Percentiles rank a stretch among this genome's conserved stretches.
Evolutionary conservation across 352 stramenopile genomes (phyloP).

Genomic region (Globisporangium spinosum): DNA sequence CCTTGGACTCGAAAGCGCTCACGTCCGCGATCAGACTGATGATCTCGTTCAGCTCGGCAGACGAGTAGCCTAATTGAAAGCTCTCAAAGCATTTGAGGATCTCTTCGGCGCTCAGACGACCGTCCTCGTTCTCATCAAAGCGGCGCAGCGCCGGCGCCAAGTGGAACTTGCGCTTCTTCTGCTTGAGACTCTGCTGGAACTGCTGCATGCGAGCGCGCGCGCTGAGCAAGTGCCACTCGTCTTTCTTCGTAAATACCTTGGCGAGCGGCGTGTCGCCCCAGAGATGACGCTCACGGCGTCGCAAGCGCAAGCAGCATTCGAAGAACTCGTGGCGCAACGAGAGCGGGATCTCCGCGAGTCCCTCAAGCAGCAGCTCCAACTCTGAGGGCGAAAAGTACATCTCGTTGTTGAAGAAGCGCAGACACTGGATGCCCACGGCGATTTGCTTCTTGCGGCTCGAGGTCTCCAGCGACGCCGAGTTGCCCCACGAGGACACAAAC

Average conservation of each 20-base stretch:
- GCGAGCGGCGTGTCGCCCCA: conserved; percentile 94
- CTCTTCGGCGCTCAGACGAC: conserved; percentile 59
- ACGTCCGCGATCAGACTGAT: conserved; percentile 70
- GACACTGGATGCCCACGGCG: conserved; percentile 77
- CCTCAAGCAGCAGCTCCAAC: conserved; percentile 89
- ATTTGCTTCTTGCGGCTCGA: conserved; percentile 30
- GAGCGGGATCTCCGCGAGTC: conserved; percentile 56
- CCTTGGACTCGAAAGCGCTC: conserved; percentile 34
- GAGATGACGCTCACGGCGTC: conserved; percentile 93
- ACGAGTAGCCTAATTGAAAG: conserved; percentile 81
- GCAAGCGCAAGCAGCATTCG: conserved; percentile 81
- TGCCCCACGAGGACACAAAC: conserved; percentile 54
- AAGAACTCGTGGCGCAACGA: conserved; percentile 84
- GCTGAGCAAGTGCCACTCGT: conserved; percentile 94
- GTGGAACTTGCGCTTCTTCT: conserved; percentile 52
- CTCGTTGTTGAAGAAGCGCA: conserved; percentile 98
- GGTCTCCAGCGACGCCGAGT: not conserved
- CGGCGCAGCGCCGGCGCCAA: conserved; percentile 54
- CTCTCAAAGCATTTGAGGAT: conserved; percentile 83
- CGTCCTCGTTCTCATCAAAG: conserved; percentile 75
- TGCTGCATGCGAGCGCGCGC: conserved; percentile 80
- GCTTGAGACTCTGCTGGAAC: conserved; percentile 74
- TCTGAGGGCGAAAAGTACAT: conserved; percentile 96
- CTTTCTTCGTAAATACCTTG: conserved; percentile 96
- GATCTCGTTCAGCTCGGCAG: conserved; percentile 81